Evolutionary conservation across 257 asterid genomes (phyloP).

Genomic region (Rhazya stricta): DNA sequence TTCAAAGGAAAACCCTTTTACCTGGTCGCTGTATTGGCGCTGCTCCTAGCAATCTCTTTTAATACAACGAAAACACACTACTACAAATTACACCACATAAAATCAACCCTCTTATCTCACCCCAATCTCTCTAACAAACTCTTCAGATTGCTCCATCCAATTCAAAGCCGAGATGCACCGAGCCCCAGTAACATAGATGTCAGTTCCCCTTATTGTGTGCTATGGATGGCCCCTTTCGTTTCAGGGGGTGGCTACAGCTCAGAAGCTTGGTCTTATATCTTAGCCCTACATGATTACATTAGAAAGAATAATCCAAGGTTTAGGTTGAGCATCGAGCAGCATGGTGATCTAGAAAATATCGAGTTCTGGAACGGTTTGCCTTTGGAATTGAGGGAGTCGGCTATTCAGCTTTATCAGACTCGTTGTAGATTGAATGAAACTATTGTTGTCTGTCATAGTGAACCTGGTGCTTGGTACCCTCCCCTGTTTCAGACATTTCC

Average conservation of each 20-base stretch:
- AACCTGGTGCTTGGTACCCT: conserved; percentile 96
- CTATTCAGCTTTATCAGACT: conserved; percentile 42
- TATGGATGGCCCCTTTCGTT: conserved; percentile 96
- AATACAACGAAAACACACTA: conserved; percentile 16
- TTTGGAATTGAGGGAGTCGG: conserved; percentile 50
- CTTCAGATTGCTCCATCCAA: conserved; percentile 18
- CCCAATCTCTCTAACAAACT: conserved; percentile 21
- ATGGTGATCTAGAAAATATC: conserved; percentile 60
- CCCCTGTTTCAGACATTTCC: conserved; percentile 70
- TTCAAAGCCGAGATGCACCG: conserved; percentile 9
- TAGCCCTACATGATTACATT: conserved; percentile 42
- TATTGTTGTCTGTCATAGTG: conserved; percentile 80
- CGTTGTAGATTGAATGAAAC: conserved; percentile 53
- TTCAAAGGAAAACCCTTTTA: conserved; percentile 34
- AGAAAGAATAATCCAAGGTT: conserved; percentile 40
- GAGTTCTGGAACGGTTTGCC: conserved; percentile 85
- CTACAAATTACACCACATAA: conserved; percentile 25
- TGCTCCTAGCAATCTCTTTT: conserved; percentile 46
- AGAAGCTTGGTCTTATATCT: conserved; percentile 89
- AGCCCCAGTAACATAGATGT: neutral
- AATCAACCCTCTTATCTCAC: conserved; percentile 25
- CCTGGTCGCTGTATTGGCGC: conserved; percentile 36
- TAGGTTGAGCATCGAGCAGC: conserved; percentile 58
- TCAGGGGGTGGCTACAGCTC: conserved; percentile 96
- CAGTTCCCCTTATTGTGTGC: conserved; percentile 49